Conservation (phyloP, 2,329 filamentous ascomycete species). For the Plenodomus biglobosus region DNA sequence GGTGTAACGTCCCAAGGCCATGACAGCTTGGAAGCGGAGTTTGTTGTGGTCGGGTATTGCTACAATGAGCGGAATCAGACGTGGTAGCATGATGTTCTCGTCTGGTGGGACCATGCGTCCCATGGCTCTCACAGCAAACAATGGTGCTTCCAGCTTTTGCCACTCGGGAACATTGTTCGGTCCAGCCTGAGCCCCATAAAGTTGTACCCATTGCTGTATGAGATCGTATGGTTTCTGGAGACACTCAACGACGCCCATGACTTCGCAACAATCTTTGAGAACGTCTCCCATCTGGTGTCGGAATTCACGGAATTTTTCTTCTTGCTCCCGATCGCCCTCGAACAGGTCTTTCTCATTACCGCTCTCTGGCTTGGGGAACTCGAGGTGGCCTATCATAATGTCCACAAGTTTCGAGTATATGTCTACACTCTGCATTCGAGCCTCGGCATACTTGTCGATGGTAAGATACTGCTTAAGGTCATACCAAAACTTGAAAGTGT, state of each 20-base stretch:
- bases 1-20: constrained; percentile 94
- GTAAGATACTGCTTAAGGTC: constrained; percentile 96
- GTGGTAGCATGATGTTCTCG: constrained; percentile 82
- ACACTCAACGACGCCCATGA: constrained; percentile 91
- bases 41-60: constrained; percentile 96
- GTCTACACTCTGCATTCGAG: constrained; percentile 74
- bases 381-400: constrained; percentile 85
- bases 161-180: constrained; percentile 81
- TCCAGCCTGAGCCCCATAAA: constrained; percentile 74
- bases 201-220: constrained; percentile 85
- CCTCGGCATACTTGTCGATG: constrained; percentile 83
- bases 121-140: constrained; percentile 95
- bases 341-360: constrained; percentile 81
- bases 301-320: constrained; percentile 97
- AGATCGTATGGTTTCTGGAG: constrained; percentile 82
- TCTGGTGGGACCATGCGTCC: constrained; percentile 92
- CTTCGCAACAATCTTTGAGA: constrained; percentile 93
- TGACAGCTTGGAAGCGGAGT: constrained; percentile 96
- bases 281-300: constrained; percentile 97
- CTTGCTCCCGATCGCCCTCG: constrained; percentile 90
- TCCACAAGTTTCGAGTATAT: constrained; percentile 89
- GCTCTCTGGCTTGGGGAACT: constrained; percentile 77
- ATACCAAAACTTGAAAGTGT: constrained; percentile 98
- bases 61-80: constrained; percentile 89
- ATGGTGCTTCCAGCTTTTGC: constrained; percentile 92